Base-by-base conservation (phyloP, 345 rosid genomes). In the Atalantia buxifolia region DNA sequence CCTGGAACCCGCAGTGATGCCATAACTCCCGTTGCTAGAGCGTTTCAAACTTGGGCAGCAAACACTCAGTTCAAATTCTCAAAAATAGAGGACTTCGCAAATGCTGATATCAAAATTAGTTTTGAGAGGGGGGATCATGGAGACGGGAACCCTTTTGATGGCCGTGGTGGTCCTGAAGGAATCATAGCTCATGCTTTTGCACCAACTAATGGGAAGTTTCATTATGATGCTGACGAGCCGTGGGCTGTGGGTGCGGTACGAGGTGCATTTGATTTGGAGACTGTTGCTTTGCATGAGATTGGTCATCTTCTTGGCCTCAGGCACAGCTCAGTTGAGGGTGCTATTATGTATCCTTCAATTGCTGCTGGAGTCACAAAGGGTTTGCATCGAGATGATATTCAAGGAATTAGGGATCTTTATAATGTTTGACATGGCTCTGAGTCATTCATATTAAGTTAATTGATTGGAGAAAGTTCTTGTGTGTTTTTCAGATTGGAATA, bases 291-390 rank as follows among this genome's bases (percentile, higher is more conserved):
- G 68, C 87, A 86, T 50, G 89, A 86, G 63, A 83, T 85, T 1
- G 88, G 87, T 0, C 92, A 87, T 76, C 79, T 81, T n/a, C 85
- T 87, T 6, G 90, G 87, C 19, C 82, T 85, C 1, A 60, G 7
- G 0, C 90, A 89, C 64, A 84, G 88, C 27, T 30, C 70, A 7
- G 80, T 69, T 4, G 21, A 50, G 9, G 70, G 4, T 0, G 86
- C 92, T 16, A 86, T 68, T 65, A 87, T 85, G 82, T 75, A 63
- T 48, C 33, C 87, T 10, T 0, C 31, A 0, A 24, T 87, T 14
- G 1, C 50, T 22, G 0, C 12, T 0, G 87, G 91, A 30, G 36
- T n/a, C 1, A 72, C 36, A 28, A 81, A 83, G 78, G 85, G 82
- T 36, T 73, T 83, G 77, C 30, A 67, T 7, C 27, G 8, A 7